Conservation (phyloP, 306 rosid species). For the Quercus rubra region DNA sequence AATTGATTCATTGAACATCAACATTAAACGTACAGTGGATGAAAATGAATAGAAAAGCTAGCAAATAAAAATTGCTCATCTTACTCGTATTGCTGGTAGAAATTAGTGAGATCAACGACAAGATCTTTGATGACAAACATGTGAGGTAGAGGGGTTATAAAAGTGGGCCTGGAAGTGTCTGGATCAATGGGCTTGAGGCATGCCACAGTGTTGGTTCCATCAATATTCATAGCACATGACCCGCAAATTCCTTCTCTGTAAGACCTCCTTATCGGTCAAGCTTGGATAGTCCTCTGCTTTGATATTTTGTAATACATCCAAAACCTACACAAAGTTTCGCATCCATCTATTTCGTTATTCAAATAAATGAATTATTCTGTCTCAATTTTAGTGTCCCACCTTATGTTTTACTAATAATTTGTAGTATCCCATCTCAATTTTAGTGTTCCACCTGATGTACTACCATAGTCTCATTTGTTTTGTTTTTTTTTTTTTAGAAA, state of each 20-base stretch:
- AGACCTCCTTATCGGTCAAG: slow-evolving; percentile 41
- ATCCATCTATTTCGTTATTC: neutral
- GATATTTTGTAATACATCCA: slow-evolving; percentile 47
- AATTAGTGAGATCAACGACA: slow-evolving; percentile 42
- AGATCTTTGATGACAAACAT: slow-evolving; percentile 48
- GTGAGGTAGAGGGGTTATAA: slow-evolving; percentile 40
- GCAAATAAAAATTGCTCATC: too few relatives aligned
- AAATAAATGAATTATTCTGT: too few relatives aligned
- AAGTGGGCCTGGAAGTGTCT: slow-evolving; percentile 32
- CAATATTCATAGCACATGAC: slow-evolving; percentile 47
- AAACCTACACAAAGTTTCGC: slow-evolving; percentile 15
- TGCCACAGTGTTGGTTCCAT: slow-evolving; percentile 42
- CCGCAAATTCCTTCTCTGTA: slow-evolving; percentile 53
- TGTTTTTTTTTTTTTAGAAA: too few relatives aligned
- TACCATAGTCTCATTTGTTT: too few relatives aligned
- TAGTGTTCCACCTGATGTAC: too few relatives aligned
- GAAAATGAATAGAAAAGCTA: neutral
- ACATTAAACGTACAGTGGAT: too few relatives aligned
- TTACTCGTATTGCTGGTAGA: slow-evolving; percentile 45
- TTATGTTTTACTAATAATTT: too few relatives aligned
- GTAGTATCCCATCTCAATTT: too few relatives aligned
- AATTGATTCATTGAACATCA: too few relatives aligned
- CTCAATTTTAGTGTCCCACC: too few relatives aligned
- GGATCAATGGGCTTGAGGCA: slow-evolving; percentile 37
- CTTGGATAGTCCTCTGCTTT: slow-evolving; percentile 45